phyloP scores from a whole-genome alignment of 345 rosid species.

The rapeseed (Brassica napus) region DNA sequence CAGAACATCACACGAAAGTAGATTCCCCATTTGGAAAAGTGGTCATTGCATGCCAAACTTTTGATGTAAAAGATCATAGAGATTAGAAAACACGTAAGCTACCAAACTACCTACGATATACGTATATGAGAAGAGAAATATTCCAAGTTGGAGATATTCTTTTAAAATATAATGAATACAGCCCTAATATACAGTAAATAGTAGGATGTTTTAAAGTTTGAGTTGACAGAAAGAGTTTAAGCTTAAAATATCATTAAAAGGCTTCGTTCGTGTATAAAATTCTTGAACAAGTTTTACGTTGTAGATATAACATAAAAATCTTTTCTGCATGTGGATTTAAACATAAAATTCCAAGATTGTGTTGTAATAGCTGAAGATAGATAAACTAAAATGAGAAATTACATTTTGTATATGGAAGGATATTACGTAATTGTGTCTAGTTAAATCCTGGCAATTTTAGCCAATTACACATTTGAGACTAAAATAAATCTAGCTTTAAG shows the following conservation, averaged over 20 bases:
- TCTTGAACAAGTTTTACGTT: background rate
- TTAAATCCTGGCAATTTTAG: background rate
- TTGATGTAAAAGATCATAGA: background rate
- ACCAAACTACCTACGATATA: background rate
- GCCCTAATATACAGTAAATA: background rate
- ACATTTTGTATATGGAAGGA: background rate
- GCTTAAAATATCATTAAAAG: background rate
- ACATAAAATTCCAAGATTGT: background rate
- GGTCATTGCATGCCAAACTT: constrained; percentile 10
- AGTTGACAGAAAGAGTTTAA: background rate
- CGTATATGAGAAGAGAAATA: background rate
- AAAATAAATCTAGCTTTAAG: background rate
- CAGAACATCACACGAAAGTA: background rate
- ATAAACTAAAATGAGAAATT: background rate
- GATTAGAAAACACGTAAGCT: background rate
- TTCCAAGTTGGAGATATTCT: background rate
- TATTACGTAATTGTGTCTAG: background rate
- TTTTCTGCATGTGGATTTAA: background rate
- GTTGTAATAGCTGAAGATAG: background rate
- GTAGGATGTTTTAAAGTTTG: background rate
- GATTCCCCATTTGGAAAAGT: background rate
- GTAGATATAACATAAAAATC: background rate
- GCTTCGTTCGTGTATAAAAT: background rate
- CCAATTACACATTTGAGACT: background rate
- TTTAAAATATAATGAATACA: background rate